Base-by-base conservation (phyloP, 768 basidiomycete species). In the Lyophyllum semitale region DNA sequence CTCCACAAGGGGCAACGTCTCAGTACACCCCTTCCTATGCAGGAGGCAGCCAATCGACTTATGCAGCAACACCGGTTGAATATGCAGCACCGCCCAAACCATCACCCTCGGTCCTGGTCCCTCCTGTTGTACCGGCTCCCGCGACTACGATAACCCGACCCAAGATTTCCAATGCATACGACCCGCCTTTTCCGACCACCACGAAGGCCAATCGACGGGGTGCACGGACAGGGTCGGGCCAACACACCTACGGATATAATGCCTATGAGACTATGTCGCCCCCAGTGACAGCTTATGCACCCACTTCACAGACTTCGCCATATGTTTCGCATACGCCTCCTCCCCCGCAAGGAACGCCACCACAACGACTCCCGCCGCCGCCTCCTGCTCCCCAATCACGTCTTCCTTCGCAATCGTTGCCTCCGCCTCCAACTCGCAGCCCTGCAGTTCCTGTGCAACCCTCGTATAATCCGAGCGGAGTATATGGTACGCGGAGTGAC, bases 121-220 rank as follows among this genome's bases (percentile, higher is more conserved):
- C 53, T 26, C 67, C 50, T 67, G 71, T 76, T n/a, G 64, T 75
- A 26, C 71, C 76, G 20, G 64, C 76, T 5, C 73, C 77, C 17
- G 68, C 78, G 2, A 70, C 79, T 1, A 66, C 77, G 26, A 63
- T 85, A n/a, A 83, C 74, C 55, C 78, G 88, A 47, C 86, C 87
- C 22, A 89, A 84, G 70, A 69, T 83, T 30, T 76, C 74, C 13
- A 88, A 90, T 59, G 89, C 89, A 1, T 91, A 90, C 61, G 89
- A 91, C 61, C 89, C 89, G 2, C 89, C 89, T 29, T 81, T 91
- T 54, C 82, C 82, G 35, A 77, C 84, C 1, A 69, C 74, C 17
- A 79, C 73, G 54, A 68, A 70, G 45, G 45, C 71, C 30, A 72
- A 67, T 47, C 72, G 76, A 45, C 64, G 64, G 15, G 62, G 53